A percentile compares a stretch with the other conserved stretches of the same genome.
phyloP scores from a whole-genome alignment of 2,329 filamentous ascomycete genomes.

The Neopestalotiopsis clavispora region DNA sequence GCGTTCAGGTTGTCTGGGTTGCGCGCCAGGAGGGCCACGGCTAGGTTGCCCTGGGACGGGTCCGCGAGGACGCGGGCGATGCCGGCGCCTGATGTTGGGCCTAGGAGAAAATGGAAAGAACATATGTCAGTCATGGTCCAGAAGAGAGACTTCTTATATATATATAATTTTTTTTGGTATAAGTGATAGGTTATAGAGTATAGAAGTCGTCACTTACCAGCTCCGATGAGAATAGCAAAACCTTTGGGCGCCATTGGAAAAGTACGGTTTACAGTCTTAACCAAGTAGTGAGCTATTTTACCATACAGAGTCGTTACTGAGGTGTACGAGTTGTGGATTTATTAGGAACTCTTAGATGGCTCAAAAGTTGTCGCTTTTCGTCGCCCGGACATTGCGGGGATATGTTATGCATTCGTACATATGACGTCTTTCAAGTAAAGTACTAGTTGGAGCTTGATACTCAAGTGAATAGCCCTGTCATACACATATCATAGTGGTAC shows the following conservation, averaged over 20 bases:
- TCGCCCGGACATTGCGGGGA: conserved; percentile 7
- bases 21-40: conserved; percentile 58
- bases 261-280: background rate
- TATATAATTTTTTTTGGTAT: background rate
- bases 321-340: background rate
- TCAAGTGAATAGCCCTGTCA: background rate
- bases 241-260: conserved; percentile 30
- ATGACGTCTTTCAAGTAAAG: conserved; percentile 9
- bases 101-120: background rate
- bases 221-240: conserved; percentile 56
- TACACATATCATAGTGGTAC: background rate
- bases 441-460: background rate
- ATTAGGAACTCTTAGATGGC: background rate
- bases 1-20: conserved; percentile 48
- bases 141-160: no score
- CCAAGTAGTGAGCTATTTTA: background rate
- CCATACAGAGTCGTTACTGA: background rate
- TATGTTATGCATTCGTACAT: background rate
- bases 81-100: conserved; percentile 53
- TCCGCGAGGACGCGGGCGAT: conserved; percentile 60
- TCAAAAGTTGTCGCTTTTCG: background rate
- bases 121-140: no score
- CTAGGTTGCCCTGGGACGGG: conserved; percentile 56
- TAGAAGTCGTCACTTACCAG: conserved; percentile 34
- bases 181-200: background rate